These are phyloP conservation scores for Drechslerella stenobrocha DNA, from an alignment of 2,329 filamentous ascomycete species.

Conservation along the genomic window DNA sequence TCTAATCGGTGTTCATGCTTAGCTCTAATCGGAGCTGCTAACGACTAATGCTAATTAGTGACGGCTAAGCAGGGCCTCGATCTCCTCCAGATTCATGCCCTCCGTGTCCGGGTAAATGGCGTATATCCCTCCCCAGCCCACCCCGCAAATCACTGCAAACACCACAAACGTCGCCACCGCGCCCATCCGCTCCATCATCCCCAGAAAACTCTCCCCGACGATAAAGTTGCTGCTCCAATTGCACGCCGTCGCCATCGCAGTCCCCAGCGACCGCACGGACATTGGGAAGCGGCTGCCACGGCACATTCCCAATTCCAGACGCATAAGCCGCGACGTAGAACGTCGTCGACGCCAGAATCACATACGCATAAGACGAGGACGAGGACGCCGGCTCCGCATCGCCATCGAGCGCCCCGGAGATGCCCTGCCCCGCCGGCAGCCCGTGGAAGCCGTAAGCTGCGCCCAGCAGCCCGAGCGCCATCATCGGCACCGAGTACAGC, in stretches of 20 bases:
- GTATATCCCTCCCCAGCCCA: slow-evolving; percentile 59
- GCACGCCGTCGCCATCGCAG: slow-evolving; percentile 73
- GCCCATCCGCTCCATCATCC: slow-evolving; percentile 73
- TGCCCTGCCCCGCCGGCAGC: slow-evolving; percentile 56
- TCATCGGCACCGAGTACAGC: slow-evolving; percentile 79
- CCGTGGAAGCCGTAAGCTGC: slow-evolving; percentile 71
- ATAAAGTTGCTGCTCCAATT: slow-evolving; percentile 89
- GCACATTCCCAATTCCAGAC: slow-evolving; percentile 84
- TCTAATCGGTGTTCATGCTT: too few relatives aligned
- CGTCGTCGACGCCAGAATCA: slow-evolving; percentile 75
- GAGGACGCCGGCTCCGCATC: slow-evolving; percentile 49
- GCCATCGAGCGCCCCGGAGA: background rate
- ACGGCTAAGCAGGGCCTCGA: slow-evolving; percentile 53
- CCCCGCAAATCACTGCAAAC: slow-evolving; percentile 55
- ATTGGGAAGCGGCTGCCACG: slow-evolving; percentile 88
- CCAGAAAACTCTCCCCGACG: slow-evolving; percentile 82
- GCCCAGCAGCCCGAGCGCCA: slow-evolving; percentile 72
- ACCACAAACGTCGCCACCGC: slow-evolving; percentile 46
- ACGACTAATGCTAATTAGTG: slow-evolving; percentile 1
- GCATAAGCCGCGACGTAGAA: slow-evolving; percentile 85
- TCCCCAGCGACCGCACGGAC: slow-evolving; percentile 71
- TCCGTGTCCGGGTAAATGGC: slow-evolving; percentile 63
- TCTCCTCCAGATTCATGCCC: slow-evolving; percentile 62
- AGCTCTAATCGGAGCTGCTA: too few relatives aligned
- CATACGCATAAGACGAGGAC: slow-evolving; percentile 52